These are phyloP conservation scores for Calonectria crousiana DNA, from an alignment of 2,329 filamentous ascomycete species.

Conservation along the genomic window DNA sequence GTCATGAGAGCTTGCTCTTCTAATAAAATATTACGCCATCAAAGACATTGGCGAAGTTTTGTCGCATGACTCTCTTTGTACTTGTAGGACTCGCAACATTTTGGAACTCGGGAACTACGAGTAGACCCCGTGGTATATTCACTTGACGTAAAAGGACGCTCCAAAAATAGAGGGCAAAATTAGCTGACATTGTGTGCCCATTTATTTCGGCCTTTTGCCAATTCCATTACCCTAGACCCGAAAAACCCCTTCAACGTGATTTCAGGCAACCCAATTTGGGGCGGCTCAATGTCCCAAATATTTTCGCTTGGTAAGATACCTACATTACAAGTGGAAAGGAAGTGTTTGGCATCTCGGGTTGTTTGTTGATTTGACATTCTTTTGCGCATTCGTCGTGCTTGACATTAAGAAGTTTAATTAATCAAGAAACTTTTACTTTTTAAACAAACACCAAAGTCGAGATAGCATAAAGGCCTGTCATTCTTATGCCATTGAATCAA, in stretches of 20 bases:
- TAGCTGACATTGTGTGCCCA: background rate
- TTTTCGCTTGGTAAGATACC: background rate
- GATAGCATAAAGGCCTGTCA: too few species aligned
- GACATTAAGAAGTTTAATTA: too few species aligned
- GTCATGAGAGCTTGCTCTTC: background rate
- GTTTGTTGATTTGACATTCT: too few species aligned
- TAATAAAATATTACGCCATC: background rate
- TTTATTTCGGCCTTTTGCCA: background rate
- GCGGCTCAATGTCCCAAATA: background rate
- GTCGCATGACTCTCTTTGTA: background rate
- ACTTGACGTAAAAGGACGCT: background rate
- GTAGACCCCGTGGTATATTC: background rate
- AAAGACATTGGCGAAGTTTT: background rate
- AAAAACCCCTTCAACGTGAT: background rate
- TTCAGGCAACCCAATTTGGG: background rate
- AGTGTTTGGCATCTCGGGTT: too few species aligned
- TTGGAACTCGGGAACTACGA: background rate
- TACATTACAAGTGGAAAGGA: too few species aligned
- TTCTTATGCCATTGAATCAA: too few species aligned
- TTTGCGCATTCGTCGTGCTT: too few species aligned
- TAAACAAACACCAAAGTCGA: too few species aligned
- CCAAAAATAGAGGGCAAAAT: background rate
- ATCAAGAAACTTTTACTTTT: too few species aligned
- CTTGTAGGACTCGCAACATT: too few species aligned
- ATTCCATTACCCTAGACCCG: background rate